Base-by-base conservation (phyloP, 2,329 filamentous ascomycete genomes). In the Paradendryphiella salina region DNA sequence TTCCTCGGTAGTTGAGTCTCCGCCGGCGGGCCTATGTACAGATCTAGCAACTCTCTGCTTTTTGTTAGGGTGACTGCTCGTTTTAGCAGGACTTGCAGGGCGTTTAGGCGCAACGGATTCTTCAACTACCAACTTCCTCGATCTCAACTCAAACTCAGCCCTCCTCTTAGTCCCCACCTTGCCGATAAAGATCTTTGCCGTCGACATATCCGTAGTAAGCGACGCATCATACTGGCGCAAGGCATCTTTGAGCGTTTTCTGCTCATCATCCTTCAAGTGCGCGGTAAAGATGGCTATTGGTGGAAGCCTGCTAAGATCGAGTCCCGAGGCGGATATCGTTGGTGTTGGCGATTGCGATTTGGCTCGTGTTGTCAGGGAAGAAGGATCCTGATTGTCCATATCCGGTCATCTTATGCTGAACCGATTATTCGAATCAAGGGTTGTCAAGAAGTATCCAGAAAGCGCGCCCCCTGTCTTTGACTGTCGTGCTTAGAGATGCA, bases 111-210 rank as follows among this genome's bases (percentile, higher is more conserved):
- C 49, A 6, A 65, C 50, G 3, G 77, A 60, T 50, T 85, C 82
- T 46, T 82, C 77, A 0, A 85, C 84, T 33, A 73, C 69, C 2
- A 96, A 61, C 11, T 84, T 85, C 37, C 83, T 80, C 5, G 83
- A 80, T 45, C 89, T 81, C 54, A 97, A 76, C 73, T 97, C 93
- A 61, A 95, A 85, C 38, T 82, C 79, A 0, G 90, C 90, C 14
- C 93, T 82, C 62, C 84, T 81, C 57, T 83, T 85, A 47, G 83
- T 86, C 0, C 79, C 79, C 28, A 96, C 80, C 59, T 85, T 89
- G 1, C 88, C 90, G 23, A 97, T 70, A 1, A 96, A 78, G 3
- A 96, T 72, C 4, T 82, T 79, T 0, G 90, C 90, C 70, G 93
- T 87, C 11, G 79, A 77, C 44, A 87, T 77, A 69, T 93, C 83